Base-by-base conservation (phyloP, 306 rosid genomes). In the Bauhinia variegata region DNA sequence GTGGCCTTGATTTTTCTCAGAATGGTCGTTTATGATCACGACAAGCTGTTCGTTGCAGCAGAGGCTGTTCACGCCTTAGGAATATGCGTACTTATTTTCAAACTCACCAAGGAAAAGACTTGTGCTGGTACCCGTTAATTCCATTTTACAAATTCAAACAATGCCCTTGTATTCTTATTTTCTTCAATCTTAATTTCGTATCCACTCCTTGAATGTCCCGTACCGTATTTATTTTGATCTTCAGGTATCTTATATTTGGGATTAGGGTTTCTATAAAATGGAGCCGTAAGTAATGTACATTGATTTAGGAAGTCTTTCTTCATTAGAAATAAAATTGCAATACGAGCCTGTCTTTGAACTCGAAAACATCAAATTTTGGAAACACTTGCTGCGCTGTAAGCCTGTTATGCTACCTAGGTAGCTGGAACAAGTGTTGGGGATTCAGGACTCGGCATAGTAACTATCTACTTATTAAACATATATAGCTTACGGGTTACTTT, bases 21-120 rank as follows among this genome's bases (percentile, higher is more conserved):
- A 31, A 71, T 82, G 68, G 78, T 81, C 17, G 86, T 88, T 51
- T 86, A 84, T 74, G 86, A 86, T 72, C 96, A 86, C 60, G 85
- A 84, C 53, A 88, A 57, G 33, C 89, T 88, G 60, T 84, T 85
- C 43, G 83, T 82, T 8, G 88, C 86, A 1, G 82, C 91, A 14
- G 89, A 86, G 87, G 82, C 83, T 63, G 86, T 83, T 63, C 91
- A 84, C 73, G 85, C 91, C 7, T 67, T 85, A 34, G 91, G 95
- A 60, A 86, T 88, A 37, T 68, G 77, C 15, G 77, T 88, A 65
- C 91, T 88, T 64, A 79, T 84, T 63, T 88, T 66, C 78, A 86
- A 86, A 74, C 89, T 88, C 60, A 78, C 71, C 60, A 84, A 88
- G 79, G 89, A 82, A 63, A 86, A 62, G 70, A 88, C 89, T 7